Conservation (phyloP, 805 yeast species). For the Novakomyces olei region DNA sequence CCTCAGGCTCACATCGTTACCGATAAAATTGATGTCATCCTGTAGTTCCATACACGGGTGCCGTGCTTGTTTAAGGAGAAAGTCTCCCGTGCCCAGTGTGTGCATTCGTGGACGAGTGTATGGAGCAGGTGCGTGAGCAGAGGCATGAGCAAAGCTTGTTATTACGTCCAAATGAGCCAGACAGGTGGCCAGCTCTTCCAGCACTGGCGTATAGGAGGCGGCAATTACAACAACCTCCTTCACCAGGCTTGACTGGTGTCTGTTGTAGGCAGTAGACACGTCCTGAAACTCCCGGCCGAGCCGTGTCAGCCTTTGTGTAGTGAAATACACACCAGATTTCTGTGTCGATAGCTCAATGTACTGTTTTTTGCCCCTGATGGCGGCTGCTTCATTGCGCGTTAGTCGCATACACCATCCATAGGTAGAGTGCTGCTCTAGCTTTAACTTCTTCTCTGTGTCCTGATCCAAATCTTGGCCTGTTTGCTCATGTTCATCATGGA, state of each 20-base stretch:
- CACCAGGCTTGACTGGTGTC: conserved; percentile 56
- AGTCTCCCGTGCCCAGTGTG: conserved; percentile 21
- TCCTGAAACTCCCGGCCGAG: conserved; percentile 36
- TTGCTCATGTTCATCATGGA: conserved; percentile 35
- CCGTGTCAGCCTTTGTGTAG: conserved; percentile 42
- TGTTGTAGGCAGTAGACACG: conserved; percentile 43
- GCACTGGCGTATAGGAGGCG: conserved; percentile 56
- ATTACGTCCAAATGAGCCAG: conserved; percentile 68
- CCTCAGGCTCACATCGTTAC: conserved; percentile 61
- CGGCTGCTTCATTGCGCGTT: conserved; percentile 65
- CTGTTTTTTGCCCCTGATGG: conserved; percentile 28
- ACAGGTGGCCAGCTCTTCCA: conserved; percentile 40
- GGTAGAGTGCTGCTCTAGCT: conserved; percentile 63
- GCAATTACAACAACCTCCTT: conserved; percentile 65
- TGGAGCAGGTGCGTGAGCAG: conserved; percentile 62
- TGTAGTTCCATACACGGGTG: conserved; percentile 91
- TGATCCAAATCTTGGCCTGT: conserved; percentile 55
- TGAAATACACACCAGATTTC: conserved; percentile 86
- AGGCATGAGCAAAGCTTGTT: conserved; percentile 61
- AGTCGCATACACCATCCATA: conserved; percentile 92
- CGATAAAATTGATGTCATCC: conserved; percentile 71
- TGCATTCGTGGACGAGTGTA: conserved; percentile 56
- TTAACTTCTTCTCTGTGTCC: conserved; percentile 72
- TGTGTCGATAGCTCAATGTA: conserved; percentile 73
- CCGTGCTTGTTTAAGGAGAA: conserved; percentile 50